phyloP scores from a whole-genome alignment of 768 basidiomycete genomes.

The Phaeotremella skinneri region DNA sequence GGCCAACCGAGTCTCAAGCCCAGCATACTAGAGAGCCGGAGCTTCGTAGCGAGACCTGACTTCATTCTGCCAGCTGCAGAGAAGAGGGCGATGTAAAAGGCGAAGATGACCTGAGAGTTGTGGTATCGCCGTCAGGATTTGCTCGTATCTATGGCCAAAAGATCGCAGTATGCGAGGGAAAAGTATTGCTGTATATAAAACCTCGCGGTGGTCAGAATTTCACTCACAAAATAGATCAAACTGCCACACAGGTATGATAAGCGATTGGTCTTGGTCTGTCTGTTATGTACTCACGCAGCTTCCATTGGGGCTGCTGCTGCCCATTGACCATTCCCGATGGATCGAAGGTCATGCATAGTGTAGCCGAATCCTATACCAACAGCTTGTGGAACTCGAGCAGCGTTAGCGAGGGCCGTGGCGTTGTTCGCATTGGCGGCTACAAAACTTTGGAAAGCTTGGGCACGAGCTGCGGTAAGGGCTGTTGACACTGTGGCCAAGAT shows the following conservation, averaged over 20 bases:
- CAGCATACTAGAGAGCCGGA: conserved; percentile 33
- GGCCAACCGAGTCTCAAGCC: conserved; percentile 28
- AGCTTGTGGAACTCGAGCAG: conserved; percentile 44
- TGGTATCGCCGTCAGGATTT: neutral
- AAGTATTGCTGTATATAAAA: neutral
- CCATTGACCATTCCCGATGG: conserved; percentile 39
- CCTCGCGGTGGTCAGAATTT: neutral
- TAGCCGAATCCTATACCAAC: conserved; percentile 44
- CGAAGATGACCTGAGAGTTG: conserved; percentile 42
- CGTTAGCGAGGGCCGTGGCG: conserved; percentile 24
- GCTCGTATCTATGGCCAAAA: neutral
- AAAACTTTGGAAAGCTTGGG: conserved; percentile 30
- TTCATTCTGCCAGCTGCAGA: conserved; percentile 27
- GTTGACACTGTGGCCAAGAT: conserved; percentile 20
- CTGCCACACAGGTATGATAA: no score
- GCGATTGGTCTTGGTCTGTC: neutral
- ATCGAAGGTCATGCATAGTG: conserved; percentile 38
- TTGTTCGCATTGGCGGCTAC: conserved; percentile 32
- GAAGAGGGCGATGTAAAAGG: conserved; percentile 40
- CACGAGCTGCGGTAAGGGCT: conserved; percentile 30
- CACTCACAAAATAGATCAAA: conserved; percentile 43
- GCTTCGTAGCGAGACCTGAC: conserved; percentile 29
- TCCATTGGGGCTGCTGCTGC: conserved; percentile 49
- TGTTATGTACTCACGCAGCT: conserved; percentile 16
- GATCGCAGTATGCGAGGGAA: neutral